phyloP scores from a whole-genome alignment of 2,329 filamentous ascomycete species.

The Neurospora sp. region DNA sequence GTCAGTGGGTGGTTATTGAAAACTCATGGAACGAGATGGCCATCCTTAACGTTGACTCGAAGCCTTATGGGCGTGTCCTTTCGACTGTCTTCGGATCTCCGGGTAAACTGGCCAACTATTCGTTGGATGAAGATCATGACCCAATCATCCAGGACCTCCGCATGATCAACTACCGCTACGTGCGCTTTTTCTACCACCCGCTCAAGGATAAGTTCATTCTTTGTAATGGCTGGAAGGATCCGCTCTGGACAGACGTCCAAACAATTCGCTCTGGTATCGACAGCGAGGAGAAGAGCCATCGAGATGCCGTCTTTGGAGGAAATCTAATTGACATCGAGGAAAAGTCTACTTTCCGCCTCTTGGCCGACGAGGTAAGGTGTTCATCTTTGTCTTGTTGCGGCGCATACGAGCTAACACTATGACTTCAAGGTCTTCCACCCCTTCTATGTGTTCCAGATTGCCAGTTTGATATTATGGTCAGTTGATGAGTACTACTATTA shows the following conservation, averaged over 20 bases:
- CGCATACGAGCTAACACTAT: slow-evolving; percentile 11
- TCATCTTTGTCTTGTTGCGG: not conserved
- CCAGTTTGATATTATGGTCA: slow-evolving; percentile 89
- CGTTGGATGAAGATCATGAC: slow-evolving; percentile 60
- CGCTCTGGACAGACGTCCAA: slow-evolving; percentile 70
- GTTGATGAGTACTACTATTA: slow-evolving; percentile 98
- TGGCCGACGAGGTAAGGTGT: slow-evolving; percentile 68
- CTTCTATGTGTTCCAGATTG: slow-evolving; percentile 97
- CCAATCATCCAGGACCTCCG: slow-evolving; percentile 66
- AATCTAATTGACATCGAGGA: slow-evolving; percentile 92
- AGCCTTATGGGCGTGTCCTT: slow-evolving; percentile 42
- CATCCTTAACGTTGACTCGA: slow-evolving; percentile 56
- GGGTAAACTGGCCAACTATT: slow-evolving; percentile 46
- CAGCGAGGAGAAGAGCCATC: slow-evolving; percentile 73
- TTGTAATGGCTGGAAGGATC: slow-evolving; percentile 89
- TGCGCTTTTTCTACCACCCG: slow-evolving; percentile 86
- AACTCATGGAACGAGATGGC: slow-evolving; percentile 95
- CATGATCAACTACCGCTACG: slow-evolving; percentile 84
- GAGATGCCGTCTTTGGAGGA: slow-evolving; percentile 77
- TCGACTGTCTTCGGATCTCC: slow-evolving; percentile 57
- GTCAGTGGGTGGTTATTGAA: slow-evolving; percentile 89
- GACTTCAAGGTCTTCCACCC: slow-evolving; percentile 75
- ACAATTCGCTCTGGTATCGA: slow-evolving; percentile 71
- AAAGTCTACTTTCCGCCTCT: slow-evolving; percentile 70
- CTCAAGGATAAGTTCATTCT: slow-evolving; percentile 80